Percentiles rank a stretch among this genome's conserved stretches.
Evolutionary conservation across 129 eudicot species (phyloP).

Genomic region (Centella asiatica): DNA sequence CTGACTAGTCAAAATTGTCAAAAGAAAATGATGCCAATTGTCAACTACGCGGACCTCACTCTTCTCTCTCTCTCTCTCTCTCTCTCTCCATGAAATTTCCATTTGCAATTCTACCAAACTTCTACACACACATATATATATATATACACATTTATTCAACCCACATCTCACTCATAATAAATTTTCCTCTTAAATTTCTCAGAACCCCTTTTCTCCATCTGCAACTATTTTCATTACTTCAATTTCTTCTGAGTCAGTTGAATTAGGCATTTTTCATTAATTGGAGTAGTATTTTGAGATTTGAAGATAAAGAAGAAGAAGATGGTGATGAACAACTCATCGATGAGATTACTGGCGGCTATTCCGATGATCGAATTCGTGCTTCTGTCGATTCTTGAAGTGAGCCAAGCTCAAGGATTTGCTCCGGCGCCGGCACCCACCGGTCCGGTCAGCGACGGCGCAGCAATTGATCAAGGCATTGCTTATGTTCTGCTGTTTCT

Average conservation of each 20-base stretch:
- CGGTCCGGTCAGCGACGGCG: background rate
- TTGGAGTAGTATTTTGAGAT: too few relatives aligned
- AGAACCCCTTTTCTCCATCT: background rate
- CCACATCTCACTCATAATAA: background rate
- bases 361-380: background rate
- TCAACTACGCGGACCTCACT: background rate
- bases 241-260: too few relatives aligned
- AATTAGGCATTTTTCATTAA: too few relatives aligned
- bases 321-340: background rate
- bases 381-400: background rate
- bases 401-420: background rate
- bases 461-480: background rate
- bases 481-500: background rate
- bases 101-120: background rate
- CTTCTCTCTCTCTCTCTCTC: background rate
- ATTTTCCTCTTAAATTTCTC: background rate
- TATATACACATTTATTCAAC: background rate
- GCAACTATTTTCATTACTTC: too few relatives aligned
- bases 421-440: background rate
- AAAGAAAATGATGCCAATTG: background rate
- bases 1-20: too few relatives aligned
- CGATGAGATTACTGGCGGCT: background rate
- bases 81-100: background rate
- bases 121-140: background rate
- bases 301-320: too few relatives aligned